These are phyloP conservation scores for Sugiyamaella mastotermitis DNA, from an alignment of 805 yeast genomes.

Conservation along the genomic window DNA sequence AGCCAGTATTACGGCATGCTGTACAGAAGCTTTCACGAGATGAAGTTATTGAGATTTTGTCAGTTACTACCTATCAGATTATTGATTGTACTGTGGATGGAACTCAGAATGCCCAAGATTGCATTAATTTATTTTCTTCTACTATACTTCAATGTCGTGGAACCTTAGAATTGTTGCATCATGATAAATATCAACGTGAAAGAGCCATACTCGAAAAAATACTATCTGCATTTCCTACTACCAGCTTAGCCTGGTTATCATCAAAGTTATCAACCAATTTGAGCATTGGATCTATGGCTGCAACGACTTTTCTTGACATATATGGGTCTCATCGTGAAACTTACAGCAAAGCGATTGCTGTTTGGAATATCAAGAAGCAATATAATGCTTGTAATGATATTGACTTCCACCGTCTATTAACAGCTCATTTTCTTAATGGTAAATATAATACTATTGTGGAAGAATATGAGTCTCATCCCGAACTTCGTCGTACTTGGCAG, in stretches of 20 bases:
- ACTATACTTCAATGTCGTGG: conserved; percentile 1
- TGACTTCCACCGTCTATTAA: conserved; percentile 26
- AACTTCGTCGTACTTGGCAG: conserved; percentile 42
- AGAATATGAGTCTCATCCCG: conserved; percentile 34
- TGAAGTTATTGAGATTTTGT: no score
- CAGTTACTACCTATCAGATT: no score
- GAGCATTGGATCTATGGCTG: conserved; percentile 9
- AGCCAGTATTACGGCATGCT: no score
- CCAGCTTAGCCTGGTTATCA: not conserved
- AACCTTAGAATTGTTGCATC: conserved; percentile 4
- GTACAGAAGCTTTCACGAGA: no score
- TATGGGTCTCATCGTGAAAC: conserved; percentile 2
- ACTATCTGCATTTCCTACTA: not conserved
- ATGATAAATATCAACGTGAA: not conserved
- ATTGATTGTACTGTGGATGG: not conserved
- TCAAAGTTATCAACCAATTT: not conserved
- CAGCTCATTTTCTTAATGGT: conserved; percentile 19
- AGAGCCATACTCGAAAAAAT: conserved; percentile 2
- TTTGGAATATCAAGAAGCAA: conserved; percentile 33
- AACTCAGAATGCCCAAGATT: no score
- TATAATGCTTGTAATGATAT: conserved; percentile 11
- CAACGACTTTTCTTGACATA: conserved; percentile 11
- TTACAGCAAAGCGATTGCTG: conserved; percentile 9
- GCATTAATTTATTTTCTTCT: conserved; percentile 1
- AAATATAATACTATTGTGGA: conserved; percentile 24